Percentiles rank a stretch among this genome's conserved stretches.
Conservation (phyloP, 768 basidiomycete genomes). For the Russula sp. region DNA sequence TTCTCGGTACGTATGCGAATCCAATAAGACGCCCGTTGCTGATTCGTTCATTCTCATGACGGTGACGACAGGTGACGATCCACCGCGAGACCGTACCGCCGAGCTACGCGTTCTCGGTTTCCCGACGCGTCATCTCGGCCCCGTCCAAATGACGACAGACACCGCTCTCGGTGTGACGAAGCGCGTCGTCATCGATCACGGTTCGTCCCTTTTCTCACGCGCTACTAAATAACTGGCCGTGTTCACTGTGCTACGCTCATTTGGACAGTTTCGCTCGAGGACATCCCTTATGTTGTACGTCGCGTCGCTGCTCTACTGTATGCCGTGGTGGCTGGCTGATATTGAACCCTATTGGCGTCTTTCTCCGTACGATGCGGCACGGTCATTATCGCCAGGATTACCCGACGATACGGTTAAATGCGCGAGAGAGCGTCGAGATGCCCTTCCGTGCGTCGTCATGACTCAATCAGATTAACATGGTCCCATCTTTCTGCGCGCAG, state of each 20-base stretch:
- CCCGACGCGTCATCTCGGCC: conserved; percentile 75
- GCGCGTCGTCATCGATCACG: conserved; percentile 64
- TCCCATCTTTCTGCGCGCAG: conserved; percentile 23
- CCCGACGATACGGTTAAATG: conserved; percentile 84
- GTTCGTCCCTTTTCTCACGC: conserved; percentile 29
- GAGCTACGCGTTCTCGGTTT: conserved; percentile 85
- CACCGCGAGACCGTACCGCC: conserved; percentile 86
- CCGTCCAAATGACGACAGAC: conserved; percentile 97
- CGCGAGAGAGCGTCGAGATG: conserved; percentile 94
- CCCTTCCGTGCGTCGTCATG: conserved; percentile 68
- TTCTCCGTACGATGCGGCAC: background rate
- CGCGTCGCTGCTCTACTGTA: background rate
- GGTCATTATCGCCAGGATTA: conserved; percentile 46
- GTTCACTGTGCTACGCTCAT: background rate
- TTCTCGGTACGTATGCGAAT: background rate
- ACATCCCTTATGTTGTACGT: conserved; percentile 68
- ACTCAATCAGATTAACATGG: background rate
- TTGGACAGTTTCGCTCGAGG: conserved; percentile 47
- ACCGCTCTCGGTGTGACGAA: conserved; percentile 92
- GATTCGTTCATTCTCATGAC: background rate
- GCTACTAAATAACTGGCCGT: background rate
- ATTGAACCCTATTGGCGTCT: background rate
- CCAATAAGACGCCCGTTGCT: too few relatives aligned
- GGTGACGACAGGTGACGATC: conserved; percentile 70
- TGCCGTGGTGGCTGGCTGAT: background rate